These are phyloP conservation scores for Nematocida major DNA, from an alignment of 371 early-diverging fungal species.

Conservation along the genomic window DNA sequence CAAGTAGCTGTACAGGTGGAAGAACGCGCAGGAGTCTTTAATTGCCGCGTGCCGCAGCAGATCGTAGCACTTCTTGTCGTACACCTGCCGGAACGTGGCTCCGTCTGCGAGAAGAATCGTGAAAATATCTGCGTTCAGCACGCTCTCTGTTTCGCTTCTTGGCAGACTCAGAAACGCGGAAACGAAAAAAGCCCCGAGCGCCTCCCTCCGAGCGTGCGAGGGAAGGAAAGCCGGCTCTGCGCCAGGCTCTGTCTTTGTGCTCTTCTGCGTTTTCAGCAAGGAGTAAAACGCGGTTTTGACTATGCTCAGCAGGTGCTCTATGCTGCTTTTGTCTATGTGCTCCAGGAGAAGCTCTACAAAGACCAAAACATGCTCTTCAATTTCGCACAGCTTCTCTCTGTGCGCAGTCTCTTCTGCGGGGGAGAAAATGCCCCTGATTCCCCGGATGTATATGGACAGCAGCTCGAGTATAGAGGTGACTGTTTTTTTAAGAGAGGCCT, in stretches of 20 bases:
- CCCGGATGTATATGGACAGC: background rate
- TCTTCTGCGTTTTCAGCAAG: background rate
- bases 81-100: background rate
- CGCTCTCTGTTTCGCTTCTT: background rate
- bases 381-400: background rate
- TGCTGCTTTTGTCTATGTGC: slow-evolving; percentile 4
- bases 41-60: background rate
- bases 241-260: background rate
- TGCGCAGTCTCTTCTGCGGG: background rate
- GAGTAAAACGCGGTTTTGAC: background rate
- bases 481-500: background rate
- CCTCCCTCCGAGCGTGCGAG: background rate
- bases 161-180: slow-evolving; percentile 1
- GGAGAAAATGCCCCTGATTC: background rate
- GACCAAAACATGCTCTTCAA: background rate
- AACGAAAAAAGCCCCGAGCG: background rate
- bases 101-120: background rate
- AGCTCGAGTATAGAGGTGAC: background rate
- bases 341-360: background rate
- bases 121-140: slow-evolving; percentile 4
- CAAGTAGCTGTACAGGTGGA: background rate
- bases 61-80: background rate
- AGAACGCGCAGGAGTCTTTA: background rate
- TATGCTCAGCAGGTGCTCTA: slow-evolving; percentile 6
- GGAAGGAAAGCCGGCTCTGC: background rate